Conservation (phyloP, 1,284 basidiomycete genomes). For the Ustilago trichophora region DNA sequence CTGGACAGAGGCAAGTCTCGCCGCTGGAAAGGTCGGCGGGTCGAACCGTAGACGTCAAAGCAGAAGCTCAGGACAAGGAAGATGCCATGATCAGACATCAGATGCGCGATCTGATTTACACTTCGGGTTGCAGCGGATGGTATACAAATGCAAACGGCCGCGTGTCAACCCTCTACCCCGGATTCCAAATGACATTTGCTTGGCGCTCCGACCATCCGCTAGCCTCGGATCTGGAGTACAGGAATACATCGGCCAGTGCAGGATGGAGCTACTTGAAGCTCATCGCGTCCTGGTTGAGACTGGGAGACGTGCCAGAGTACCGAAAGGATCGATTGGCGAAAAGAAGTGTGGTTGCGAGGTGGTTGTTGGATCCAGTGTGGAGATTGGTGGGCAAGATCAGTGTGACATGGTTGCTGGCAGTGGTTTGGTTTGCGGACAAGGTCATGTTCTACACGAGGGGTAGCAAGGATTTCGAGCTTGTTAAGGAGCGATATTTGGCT, state of each 20-base stretch:
- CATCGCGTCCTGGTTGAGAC: slow-evolving; percentile 9
- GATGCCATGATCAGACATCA: slow-evolving; percentile 23
- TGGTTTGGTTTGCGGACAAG: slow-evolving; percentile 19
- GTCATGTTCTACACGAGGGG: slow-evolving; percentile 17
- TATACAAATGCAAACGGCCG: slow-evolving; percentile 32
- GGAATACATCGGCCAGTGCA: slow-evolving; percentile 3
- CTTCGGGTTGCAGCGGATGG: slow-evolving; percentile 39
- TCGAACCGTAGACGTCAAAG: slow-evolving; percentile 20
- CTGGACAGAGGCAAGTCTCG: not conserved
- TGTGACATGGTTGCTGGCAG: slow-evolving; percentile 3
- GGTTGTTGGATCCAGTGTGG: not conserved
- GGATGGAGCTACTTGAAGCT: slow-evolving; percentile 21
- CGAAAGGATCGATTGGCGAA: not conserved
- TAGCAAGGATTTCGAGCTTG: slow-evolving; percentile 7
- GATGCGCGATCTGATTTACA: slow-evolving; percentile 42
- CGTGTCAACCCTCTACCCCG: slow-evolving; percentile 27
- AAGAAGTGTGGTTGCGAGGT: not conserved
- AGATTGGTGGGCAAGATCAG: not conserved
- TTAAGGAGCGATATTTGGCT: slow-evolving; percentile 10
- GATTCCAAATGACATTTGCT: slow-evolving; percentile 29
- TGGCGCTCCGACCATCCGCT: slow-evolving; percentile 31
- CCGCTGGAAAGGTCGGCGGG: slow-evolving; percentile 9
- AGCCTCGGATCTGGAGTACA: slow-evolving; percentile 20
- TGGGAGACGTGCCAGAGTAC: slow-evolving; percentile 35
- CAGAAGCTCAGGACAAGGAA: slow-evolving; percentile 37